Percentiles rank a stretch among this genome's conserved stretches.
These are phyloP conservation scores for Sapria himalayana DNA, from an alignment of 345 rosid genomes.

Conservation along the genomic window DNA sequence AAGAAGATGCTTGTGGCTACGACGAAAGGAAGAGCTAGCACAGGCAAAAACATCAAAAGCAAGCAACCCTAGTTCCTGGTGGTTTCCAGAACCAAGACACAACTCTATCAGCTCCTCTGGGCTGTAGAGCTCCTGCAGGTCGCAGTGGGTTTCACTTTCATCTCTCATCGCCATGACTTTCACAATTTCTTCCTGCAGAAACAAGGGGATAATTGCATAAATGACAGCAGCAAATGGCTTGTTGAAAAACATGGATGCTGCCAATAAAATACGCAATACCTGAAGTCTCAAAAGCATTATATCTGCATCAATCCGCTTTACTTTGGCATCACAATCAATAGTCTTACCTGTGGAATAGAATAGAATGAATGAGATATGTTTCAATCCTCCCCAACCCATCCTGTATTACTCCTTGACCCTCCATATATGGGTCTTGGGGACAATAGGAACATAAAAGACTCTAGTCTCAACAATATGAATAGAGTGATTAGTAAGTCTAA, in stretches of 20 bases:
- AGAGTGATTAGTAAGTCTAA: too few relatives aligned
- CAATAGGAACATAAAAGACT: too few relatives aligned
- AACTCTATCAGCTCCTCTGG: conserved; percentile 59
- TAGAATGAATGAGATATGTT: too few relatives aligned
- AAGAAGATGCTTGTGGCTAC: conserved; percentile 45
- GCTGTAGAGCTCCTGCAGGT: conserved; percentile 23
- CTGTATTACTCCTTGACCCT: too few relatives aligned
- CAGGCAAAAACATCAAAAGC: conserved; percentile 81
- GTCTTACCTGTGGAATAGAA: conserved; percentile 22
- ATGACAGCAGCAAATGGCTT: too few relatives aligned
- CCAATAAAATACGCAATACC: conserved; percentile 18
- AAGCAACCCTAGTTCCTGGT: conserved; percentile 29
- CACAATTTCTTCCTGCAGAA: conserved; percentile 44
- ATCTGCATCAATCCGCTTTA: conserved; percentile 71
- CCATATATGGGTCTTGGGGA: too few relatives aligned
- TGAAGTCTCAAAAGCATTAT: conserved; percentile 65
- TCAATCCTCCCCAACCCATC: too few relatives aligned
- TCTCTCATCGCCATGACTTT: conserved; percentile 23
- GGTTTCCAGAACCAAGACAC: conserved; percentile 36
- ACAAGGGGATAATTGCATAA: neutral
- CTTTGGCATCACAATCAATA: conserved; percentile 26
- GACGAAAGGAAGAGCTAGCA: conserved; percentile 59
- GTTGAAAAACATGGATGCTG: neutral
- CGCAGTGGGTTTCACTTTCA: too few relatives aligned
- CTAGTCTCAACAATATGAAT: too few relatives aligned